phyloP scores from a whole-genome alignment of 805 yeast genomes.

The Pichia occidentalis region DNA sequence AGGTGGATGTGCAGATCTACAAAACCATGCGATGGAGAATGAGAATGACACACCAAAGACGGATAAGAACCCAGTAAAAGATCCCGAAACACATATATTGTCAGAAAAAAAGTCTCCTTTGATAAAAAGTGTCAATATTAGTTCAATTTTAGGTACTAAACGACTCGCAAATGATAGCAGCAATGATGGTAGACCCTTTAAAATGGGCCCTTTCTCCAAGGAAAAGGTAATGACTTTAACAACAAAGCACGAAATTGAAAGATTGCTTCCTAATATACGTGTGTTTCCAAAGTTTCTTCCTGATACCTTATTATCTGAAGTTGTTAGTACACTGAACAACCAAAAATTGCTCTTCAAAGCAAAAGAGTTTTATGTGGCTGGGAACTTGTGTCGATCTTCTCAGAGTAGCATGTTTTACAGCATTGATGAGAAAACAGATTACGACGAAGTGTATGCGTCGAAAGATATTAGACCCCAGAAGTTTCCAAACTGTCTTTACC shows the following conservation, averaged over 20 bases:
- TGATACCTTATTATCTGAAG: slow-evolving; percentile 36
- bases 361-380: slow-evolving; percentile 54
- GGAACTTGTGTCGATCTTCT: slow-evolving; percentile 52
- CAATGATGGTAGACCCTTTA: neutral
- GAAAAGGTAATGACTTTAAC: slow-evolving; percentile 30
- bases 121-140: neutral
- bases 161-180: too few species aligned
- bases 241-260: slow-evolving; percentile 45
- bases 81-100: neutral
- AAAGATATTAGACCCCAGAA: neutral
- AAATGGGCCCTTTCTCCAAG: neutral
- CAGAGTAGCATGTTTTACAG: slow-evolving; percentile 37
- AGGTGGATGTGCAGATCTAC: neutral
- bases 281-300: slow-evolving; percentile 50
- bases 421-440: slow-evolving; percentile 11
- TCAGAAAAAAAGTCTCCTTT: neutral
- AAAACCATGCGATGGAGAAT: neutral
- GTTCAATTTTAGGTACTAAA: too few species aligned
- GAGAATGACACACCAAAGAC: neutral
- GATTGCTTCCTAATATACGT: slow-evolving; percentile 44
- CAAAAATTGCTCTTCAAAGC: slow-evolving; percentile 35
- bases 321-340: slow-evolving; percentile 37
- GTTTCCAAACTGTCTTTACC: slow-evolving; percentile 14
- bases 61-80: neutral
- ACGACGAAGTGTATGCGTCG: slow-evolving; percentile 5